Evolutionary conservation across 2,329 filamentous ascomycete species (phyloP).

Genomic region (Aspergillus alliaceus): DNA sequence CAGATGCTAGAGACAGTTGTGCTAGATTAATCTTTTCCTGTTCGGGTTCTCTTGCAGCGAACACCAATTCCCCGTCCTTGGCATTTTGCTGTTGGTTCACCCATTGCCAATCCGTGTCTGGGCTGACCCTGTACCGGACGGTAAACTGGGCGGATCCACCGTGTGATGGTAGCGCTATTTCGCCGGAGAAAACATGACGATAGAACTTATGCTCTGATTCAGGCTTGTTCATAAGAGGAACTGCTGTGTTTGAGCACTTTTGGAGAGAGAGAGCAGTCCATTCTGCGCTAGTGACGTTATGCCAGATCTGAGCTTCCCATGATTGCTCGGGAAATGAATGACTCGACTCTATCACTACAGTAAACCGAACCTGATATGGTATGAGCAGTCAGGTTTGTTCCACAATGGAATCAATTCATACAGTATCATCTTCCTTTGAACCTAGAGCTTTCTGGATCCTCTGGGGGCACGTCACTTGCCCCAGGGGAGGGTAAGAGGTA

Average conservation of each 20-base stretch:
- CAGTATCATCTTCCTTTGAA: slow-evolving; percentile 24
- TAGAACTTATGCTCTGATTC: slow-evolving; percentile 23
- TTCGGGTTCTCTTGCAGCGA: slow-evolving; percentile 26
- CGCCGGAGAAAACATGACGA: slow-evolving; percentile 36
- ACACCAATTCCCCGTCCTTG: slow-evolving; percentile 44
- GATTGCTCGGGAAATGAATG: slow-evolving; percentile 52
- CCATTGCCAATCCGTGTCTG: slow-evolving; percentile 44
- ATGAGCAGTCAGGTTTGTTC: not conserved
- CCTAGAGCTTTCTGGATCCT: slow-evolving; percentile 31
- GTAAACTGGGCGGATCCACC: slow-evolving; percentile 42
- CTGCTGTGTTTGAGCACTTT: slow-evolving; percentile 25
- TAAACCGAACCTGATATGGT: slow-evolving; percentile 56
- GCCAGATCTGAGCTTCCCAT: slow-evolving; percentile 78
- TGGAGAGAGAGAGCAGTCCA: slow-evolving; percentile 62
- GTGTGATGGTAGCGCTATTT: slow-evolving; percentile 27
- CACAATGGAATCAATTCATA: slow-evolving; percentile 2
- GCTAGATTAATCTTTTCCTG: slow-evolving; percentile 7
- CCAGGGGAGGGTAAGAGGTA: slow-evolving; percentile 69
- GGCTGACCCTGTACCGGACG: slow-evolving; percentile 42
- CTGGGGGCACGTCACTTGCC: slow-evolving; percentile 66
- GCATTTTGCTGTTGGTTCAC: slow-evolving; percentile 42
- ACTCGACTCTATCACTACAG: slow-evolving; percentile 68
- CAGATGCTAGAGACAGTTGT: not conserved
- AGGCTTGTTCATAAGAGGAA: slow-evolving; percentile 29
- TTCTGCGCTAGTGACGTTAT: slow-evolving; percentile 60